Evolutionary conservation across 192 early-diverging fungal genomes (phyloP).

Genomic region (Coemansia erecta): DNA sequence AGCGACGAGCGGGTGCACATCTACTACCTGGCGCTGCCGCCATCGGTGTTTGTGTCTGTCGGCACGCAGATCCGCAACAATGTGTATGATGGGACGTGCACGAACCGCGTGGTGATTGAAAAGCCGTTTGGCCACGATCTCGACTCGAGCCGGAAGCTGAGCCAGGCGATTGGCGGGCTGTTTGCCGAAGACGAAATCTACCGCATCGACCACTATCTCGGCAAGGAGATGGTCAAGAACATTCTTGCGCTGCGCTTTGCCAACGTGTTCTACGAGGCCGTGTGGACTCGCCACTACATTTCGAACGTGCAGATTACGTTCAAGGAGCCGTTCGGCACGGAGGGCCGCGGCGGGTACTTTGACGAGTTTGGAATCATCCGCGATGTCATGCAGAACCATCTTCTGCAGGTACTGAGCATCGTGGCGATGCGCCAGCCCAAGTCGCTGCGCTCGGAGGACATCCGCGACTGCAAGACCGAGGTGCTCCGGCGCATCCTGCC

Average conservation of each 20-base stretch:
- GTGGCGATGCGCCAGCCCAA: slow-evolving; percentile 95
- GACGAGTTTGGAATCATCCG: slow-evolving; percentile 99
- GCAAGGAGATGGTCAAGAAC: slow-evolving; percentile 99
- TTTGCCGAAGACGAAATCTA: slow-evolving; percentile 94
- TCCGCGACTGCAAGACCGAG: slow-evolving; percentile 95
- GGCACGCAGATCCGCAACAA: slow-evolving; percentile 68
- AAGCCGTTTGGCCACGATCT: slow-evolving; percentile 97
- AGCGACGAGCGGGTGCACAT: slow-evolving; percentile 65
- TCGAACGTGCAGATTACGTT: slow-evolving; percentile 97
- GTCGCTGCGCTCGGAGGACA: slow-evolving; percentile 82
- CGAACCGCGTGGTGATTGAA: slow-evolving; percentile 90
- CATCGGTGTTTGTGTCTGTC: slow-evolving; percentile 90
- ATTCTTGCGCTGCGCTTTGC: slow-evolving; percentile 91
- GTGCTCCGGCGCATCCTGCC: slow-evolving; percentile 82
- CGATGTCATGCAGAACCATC: slow-evolving; percentile 92
- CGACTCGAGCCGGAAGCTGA: slow-evolving; percentile 75
- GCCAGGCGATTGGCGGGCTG: slow-evolving; percentile 64
- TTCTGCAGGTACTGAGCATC: slow-evolving; percentile 90
- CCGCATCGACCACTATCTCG: slow-evolving; percentile 98
- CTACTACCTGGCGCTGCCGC: slow-evolving; percentile 96
- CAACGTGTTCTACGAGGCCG: slow-evolving; percentile 88
- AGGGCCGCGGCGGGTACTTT: slow-evolving; percentile 98
- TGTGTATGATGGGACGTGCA: slow-evolving; percentile 62
- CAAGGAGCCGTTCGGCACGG: slow-evolving; percentile 95
- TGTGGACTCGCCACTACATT: slow-evolving; percentile 89